Conservation (phyloP, 2,329 filamentous ascomycete genomes). For the Fusarium falciforme region DNA sequence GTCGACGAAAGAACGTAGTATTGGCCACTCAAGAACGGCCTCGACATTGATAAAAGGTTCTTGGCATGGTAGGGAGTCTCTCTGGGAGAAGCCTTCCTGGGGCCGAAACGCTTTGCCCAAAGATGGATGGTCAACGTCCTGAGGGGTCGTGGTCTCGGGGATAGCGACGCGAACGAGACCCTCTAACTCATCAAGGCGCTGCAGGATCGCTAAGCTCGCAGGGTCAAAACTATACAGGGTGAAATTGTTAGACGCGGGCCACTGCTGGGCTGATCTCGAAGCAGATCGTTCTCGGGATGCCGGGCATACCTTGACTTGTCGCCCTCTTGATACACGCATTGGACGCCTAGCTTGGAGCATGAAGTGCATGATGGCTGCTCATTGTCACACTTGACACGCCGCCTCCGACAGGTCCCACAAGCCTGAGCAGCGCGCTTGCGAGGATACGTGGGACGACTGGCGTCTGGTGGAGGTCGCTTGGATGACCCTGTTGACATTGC, state of each 20-base stretch:
- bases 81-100: not conserved
- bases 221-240: not conserved
- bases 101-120: not conserved
- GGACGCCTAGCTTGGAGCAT: not conserved
- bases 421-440: not conserved
- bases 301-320: not conserved
- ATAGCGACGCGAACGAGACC: not conserved
- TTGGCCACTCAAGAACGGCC: not conserved
- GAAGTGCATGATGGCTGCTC: not conserved
- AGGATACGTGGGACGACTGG: not conserved
- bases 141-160: not conserved
- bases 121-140: not conserved
- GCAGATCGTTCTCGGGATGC: not conserved
- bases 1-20: not conserved
- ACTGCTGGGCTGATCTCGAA: not conserved
- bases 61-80: not conserved
- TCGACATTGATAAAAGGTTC: not conserved
- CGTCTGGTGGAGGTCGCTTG: not conserved
- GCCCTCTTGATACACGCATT: not conserved
- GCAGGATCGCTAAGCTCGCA: not conserved
- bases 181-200: not conserved
- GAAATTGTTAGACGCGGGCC: not conserved
- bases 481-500: not conserved
- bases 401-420: not conserved
- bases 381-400: not conserved